Evolutionary conservation across 495 filamentous ascomycete species (phyloP).

Genomic region (Margaritispora aquatica): DNA sequence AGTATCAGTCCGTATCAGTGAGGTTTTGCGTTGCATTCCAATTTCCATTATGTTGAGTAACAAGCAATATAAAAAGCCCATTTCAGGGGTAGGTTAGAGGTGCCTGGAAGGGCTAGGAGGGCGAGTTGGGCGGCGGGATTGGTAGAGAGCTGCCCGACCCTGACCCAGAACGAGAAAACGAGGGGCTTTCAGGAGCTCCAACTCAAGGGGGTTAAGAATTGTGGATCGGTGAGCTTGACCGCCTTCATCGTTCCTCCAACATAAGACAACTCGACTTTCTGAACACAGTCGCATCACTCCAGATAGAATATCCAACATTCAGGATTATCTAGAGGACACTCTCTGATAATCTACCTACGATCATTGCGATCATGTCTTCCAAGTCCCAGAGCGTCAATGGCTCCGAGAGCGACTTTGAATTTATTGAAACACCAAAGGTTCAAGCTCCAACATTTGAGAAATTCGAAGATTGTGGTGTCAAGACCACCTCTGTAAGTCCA

Average conservation of each 20-base stretch:
- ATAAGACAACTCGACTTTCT: neutral
- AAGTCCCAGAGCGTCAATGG: slow-evolving; percentile 23
- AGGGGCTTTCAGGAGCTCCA: too few species aligned
- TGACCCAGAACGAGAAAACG: too few species aligned
- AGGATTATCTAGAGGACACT: neutral
- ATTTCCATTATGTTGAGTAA: neutral
- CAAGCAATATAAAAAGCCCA: neutral
- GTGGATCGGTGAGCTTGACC: too few species aligned
- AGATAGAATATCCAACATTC: neutral
- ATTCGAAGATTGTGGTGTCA: slow-evolving; percentile 65
- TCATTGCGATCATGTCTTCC: slow-evolving; percentile 20
- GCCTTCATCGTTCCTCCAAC: neutral
- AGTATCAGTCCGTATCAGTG: too few species aligned
- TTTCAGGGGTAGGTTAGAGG: neutral
- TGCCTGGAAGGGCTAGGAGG: too few species aligned
- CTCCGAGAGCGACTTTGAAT: slow-evolving; percentile 57
- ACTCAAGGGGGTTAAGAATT: too few species aligned
- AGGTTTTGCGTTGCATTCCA: too few species aligned
- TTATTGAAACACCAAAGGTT: slow-evolving; percentile 69
- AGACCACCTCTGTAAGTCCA: slow-evolving; percentile 59
- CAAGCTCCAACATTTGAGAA: slow-evolving; percentile 48
- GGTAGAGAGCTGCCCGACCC: too few species aligned
- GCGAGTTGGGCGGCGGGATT: too few species aligned
- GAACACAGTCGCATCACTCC: neutral
- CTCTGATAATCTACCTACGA: neutral